phyloP scores from a whole-genome alignment of 441 rosid species.

The Gossypium gossypioides region DNA sequence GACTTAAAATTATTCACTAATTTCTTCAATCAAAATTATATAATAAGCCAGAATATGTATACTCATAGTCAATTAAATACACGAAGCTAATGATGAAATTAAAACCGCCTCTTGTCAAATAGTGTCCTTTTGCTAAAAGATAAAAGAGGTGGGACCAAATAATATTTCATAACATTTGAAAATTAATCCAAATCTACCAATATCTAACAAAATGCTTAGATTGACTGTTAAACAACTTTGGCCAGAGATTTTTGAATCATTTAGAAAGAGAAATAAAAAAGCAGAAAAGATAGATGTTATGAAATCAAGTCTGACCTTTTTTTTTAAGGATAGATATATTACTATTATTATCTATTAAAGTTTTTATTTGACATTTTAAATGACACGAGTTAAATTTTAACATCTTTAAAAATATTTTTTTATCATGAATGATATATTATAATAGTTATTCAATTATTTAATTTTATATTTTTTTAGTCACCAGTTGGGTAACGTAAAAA shows the following conservation, averaged over 20 bases:
- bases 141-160: neutral
- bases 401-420: too few species aligned
- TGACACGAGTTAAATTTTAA: too few species aligned
- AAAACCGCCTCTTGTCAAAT: neutral
- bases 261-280: neutral
- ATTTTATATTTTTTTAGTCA: too few species aligned
- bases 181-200: neutral
- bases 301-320: neutral
- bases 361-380: too few species aligned
- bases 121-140: neutral
- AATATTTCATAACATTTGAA: neutral
- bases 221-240: neutral
- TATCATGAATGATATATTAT: too few species aligned
- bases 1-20: too few species aligned
- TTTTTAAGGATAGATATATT: neutral
- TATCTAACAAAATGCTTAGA: neutral
- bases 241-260: too few species aligned
- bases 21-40: neutral
- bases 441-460: too few species aligned
- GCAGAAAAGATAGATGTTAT: neutral
- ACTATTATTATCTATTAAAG: too few species aligned
- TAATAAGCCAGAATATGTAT: neutral
- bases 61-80: neutral
- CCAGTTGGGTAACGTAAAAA: too few species aligned
- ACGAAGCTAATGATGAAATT: neutral